phyloP scores from a whole-genome alignment of 2,329 filamentous ascomycete species.

The Aaosphaeria arxii region DNA sequence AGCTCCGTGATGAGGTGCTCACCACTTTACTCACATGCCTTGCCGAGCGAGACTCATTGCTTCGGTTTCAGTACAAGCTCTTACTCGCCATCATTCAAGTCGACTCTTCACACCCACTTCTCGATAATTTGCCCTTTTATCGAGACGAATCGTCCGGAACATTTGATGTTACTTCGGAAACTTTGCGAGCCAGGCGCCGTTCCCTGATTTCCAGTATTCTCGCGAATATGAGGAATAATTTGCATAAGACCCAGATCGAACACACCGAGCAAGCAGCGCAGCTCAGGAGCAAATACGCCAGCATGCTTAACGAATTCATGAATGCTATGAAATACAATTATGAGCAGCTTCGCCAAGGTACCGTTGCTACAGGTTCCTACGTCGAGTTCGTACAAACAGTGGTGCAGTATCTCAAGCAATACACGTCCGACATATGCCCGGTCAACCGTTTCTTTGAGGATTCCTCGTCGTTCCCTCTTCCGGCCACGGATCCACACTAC shows the following conservation, averaged over 20 bases:
- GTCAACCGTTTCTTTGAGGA: slow-evolving; percentile 61
- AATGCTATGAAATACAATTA: slow-evolving; percentile 60
- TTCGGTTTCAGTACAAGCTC: slow-evolving; percentile 60
- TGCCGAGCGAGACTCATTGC: slow-evolving; percentile 57
- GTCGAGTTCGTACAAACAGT: slow-evolving; percentile 61
- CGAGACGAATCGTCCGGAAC: slow-evolving; percentile 30
- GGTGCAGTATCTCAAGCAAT: slow-evolving; percentile 59
- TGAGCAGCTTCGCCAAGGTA: slow-evolving; percentile 46
- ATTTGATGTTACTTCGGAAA: slow-evolving; percentile 50
- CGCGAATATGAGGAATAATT: slow-evolving; percentile 57
- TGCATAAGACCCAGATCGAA: slow-evolving; percentile 33
- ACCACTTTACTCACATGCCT: slow-evolving; percentile 54
- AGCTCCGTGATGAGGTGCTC: slow-evolving; percentile 50
- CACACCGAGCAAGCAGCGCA: slow-evolving; percentile 30
- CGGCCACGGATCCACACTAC: slow-evolving; percentile 59
- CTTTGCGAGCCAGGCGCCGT: slow-evolving; percentile 54
- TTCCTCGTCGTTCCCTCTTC: slow-evolving; percentile 58
- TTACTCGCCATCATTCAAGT: slow-evolving; percentile 53
- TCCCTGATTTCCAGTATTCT: slow-evolving; percentile 55
- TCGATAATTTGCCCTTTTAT: slow-evolving; percentile 59
- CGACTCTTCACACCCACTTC: slow-evolving; percentile 45
- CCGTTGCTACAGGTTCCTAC: slow-evolving; percentile 50
- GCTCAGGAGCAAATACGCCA: slow-evolving; percentile 47
- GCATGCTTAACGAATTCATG: slow-evolving; percentile 57
- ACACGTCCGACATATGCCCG: slow-evolving; percentile 55